A percentile compares a stretch with the other conserved stretches of the same genome.
Conservation (phyloP, 1,284 basidiomycete species). For the Naganishia liquefaciens region DNA sequence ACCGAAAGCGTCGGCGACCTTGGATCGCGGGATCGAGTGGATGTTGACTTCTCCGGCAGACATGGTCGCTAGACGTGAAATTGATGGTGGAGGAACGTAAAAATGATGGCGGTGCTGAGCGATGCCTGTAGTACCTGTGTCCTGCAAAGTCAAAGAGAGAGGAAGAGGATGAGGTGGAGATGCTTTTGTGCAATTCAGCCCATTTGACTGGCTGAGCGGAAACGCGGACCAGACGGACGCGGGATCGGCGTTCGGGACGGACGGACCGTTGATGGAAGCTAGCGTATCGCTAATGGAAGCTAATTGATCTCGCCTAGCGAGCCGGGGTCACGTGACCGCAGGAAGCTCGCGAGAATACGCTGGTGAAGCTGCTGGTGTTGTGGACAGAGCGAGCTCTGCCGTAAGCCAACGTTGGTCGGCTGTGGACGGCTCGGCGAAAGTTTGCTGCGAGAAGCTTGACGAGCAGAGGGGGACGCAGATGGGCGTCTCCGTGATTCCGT, state of each 20-base stretch:
- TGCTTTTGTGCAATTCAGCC: slow-evolving; percentile 1
- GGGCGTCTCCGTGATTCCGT: too few relatives aligned
- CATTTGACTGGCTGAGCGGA: slow-evolving; percentile 9
- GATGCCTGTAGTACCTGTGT: too few relatives aligned
- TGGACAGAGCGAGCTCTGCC: too few relatives aligned
- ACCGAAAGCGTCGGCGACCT: slow-evolving; percentile 7
- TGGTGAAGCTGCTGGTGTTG: too few relatives aligned
- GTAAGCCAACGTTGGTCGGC: background rate
- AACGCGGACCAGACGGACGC: background rate
- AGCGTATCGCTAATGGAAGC: too few relatives aligned
- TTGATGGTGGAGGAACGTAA: too few relatives aligned
- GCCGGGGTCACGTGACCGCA: too few relatives aligned
- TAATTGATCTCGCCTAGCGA: too few relatives aligned
- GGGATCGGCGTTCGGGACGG: slow-evolving; percentile 2
- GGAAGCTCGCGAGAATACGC: too few relatives aligned
- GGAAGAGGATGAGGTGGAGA: background rate
- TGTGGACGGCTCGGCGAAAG: background rate
- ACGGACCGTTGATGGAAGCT: background rate
- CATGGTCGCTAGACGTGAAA: too few relatives aligned
- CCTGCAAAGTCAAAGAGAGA: background rate
- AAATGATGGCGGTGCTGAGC: background rate
- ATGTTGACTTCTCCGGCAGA: slow-evolving; percentile 31
- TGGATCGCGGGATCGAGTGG: slow-evolving; percentile 28
- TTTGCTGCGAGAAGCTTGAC: too few relatives aligned
- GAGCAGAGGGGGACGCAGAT: too few relatives aligned